Conservation (phyloP, 2,329 filamentous ascomycete genomes). For the Coniochaeta sp. region DNA sequence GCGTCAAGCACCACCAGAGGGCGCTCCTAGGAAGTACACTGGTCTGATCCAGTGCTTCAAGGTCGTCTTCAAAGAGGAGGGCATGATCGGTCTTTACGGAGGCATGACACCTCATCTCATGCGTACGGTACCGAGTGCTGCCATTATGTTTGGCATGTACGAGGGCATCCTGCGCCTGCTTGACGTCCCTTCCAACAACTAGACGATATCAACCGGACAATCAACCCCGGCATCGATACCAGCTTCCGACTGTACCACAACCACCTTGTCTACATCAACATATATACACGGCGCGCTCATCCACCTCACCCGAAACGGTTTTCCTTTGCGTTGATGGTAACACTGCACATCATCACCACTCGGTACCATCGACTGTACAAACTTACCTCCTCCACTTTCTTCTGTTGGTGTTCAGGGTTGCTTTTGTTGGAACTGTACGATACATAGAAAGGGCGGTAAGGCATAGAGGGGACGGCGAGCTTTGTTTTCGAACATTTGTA, state of each 20-base stretch:
- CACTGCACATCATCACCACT: no score
- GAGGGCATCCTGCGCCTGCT: conserved; percentile 48
- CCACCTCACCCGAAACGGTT: no score
- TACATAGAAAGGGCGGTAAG: not conserved
- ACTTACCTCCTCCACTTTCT: not conserved
- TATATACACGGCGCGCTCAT: no score
- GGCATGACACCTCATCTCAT: conserved; percentile 88
- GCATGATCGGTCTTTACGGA: conserved; percentile 78
- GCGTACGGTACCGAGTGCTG: conserved; percentile 83
- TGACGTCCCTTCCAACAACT: conserved; percentile 17
- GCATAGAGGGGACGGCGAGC: not conserved
- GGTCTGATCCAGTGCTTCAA: conserved; percentile 84
- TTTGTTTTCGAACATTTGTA: not conserved
- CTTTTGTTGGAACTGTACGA: not conserved
- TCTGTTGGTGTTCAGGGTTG: not conserved
- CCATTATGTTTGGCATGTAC: conserved; percentile 95
- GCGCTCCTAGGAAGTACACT: conserved; percentile 74
- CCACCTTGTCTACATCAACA: no score
- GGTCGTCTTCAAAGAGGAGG: conserved; percentile 82
- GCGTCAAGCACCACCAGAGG: conserved; percentile 71
- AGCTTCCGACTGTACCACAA: not conserved
- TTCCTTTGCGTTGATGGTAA: no score
- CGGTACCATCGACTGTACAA: no score
- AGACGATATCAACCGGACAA: not conserved
- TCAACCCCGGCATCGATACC: not conserved